Evolutionary conservation across 768 basidiomycete genomes (phyloP).

Genomic region (Gymnopilus junonius): DNA sequence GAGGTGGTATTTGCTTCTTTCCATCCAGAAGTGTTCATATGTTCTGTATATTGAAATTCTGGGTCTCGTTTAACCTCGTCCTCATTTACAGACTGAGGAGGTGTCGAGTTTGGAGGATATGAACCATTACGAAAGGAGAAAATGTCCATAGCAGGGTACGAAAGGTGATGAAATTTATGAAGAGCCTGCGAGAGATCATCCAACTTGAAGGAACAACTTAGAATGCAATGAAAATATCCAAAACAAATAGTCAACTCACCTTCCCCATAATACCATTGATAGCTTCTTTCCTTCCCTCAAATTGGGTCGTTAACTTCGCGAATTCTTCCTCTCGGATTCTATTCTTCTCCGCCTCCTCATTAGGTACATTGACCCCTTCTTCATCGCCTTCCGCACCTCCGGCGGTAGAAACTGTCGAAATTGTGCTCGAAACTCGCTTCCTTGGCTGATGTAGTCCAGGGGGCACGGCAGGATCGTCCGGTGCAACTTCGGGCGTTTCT

Average conservation of each 20-base stretch:
- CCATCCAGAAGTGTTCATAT: constrained; percentile 12
- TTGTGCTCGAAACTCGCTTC: constrained; percentile 24
- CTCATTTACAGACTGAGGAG: constrained; percentile 9
- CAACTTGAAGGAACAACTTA: constrained; percentile 40
- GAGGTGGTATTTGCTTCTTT: constrained; percentile 6
- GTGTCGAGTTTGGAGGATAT: constrained; percentile 10
- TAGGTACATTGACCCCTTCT: constrained; percentile 53
- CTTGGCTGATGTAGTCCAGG: constrained; percentile 21
- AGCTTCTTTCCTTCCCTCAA: constrained; percentile 69
- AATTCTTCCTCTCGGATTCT: constrained; percentile 71
- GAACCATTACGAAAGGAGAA: constrained; percentile 35
- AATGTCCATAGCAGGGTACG: constrained; percentile 49
- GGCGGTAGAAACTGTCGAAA: constrained; percentile 26
- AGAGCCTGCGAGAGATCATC: constrained; percentile 59
- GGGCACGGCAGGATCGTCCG: constrained; percentile 15
- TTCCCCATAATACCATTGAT: constrained; percentile 78
- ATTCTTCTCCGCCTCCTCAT: constrained; percentile 59
- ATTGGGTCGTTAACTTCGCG: constrained; percentile 65
- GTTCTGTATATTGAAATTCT: constrained; percentile 4
- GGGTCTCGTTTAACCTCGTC: constrained; percentile 3
- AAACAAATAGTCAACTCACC: constrained; percentile 39
- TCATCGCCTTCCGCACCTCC: constrained; percentile 46
- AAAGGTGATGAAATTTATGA: constrained; percentile 53
- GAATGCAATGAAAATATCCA: background rate
- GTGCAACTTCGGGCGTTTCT: constrained; percentile 1